These are phyloP conservation scores for Chlamydomonas sphaeroides DNA, from an alignment of 139 green algal genomes.

Conservation along the genomic window DNA sequence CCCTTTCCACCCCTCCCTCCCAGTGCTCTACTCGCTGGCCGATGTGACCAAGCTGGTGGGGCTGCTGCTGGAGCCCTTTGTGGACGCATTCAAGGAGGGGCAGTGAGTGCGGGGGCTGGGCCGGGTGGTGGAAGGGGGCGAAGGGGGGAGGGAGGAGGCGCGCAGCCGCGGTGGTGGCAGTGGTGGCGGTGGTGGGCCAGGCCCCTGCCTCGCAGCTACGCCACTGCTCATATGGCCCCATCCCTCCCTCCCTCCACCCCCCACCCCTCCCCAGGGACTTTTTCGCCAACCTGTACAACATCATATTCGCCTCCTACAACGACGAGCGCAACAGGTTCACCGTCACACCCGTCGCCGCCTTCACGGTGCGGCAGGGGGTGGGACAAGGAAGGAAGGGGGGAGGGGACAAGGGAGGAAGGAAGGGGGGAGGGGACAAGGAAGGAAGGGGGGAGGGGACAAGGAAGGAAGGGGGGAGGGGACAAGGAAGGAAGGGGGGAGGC, in stretches of 20 bases:
- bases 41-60: conserved; percentile 1
- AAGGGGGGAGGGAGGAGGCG: too few species aligned
- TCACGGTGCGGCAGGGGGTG: not conserved
- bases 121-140: not conserved
- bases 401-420: not conserved
- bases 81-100: not conserved
- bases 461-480: too few species aligned
- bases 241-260: too few species aligned
- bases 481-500: too few species aligned
- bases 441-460: too few species aligned
- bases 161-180: too few species aligned
- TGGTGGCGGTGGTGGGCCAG: too few species aligned
- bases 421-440: not conserved
- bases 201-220: too few species aligned
- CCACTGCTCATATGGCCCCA: too few species aligned
- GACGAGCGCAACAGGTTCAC: conserved; percentile 24
- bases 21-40: too few species aligned
- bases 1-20: too few species aligned
- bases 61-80: conserved; percentile 15
- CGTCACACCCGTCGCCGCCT: not conserved
- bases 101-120: not conserved
- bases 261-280: not conserved
- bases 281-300: not conserved
- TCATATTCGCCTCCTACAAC: not conserved
- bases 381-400: not conserved